Conservation (phyloP, 1,284 basidiomycete species). For the Papiliotrema fonsecae region DNA sequence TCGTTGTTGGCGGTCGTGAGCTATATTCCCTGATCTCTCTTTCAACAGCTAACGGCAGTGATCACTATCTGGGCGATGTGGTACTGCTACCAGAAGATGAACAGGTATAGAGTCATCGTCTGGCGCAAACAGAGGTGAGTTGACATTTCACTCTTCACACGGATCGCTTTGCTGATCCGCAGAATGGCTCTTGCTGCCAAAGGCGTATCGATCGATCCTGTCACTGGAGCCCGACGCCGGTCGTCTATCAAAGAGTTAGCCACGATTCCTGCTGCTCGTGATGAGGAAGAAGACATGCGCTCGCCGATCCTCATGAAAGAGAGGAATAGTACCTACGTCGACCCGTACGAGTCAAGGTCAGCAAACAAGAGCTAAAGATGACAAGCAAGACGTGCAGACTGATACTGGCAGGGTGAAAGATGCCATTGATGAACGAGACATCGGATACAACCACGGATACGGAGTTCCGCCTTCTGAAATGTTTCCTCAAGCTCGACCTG, state of each 20-base stretch:
- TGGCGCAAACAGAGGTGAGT: constrained; percentile 67
- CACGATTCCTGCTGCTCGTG: neutral
- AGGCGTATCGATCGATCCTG: constrained; percentile 5
- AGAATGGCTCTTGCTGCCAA: constrained; percentile 10
- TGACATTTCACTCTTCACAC: neutral
- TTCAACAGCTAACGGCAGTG: constrained; percentile 32
- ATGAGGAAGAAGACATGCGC: constrained; percentile 9
- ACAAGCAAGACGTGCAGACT: no score
- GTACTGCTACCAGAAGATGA: constrained; percentile 75
- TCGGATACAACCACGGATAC: no score
- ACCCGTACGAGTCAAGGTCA: constrained; percentile 12
- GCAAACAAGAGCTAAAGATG: neutral
- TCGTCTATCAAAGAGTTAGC: neutral
- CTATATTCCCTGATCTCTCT: neutral
- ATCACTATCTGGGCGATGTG: constrained; percentile 75
- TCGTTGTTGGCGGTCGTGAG: constrained; percentile 55
- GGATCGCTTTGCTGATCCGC: neutral
- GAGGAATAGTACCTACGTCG: constrained; percentile 3
- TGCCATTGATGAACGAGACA: no score
- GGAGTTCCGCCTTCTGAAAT: no score
- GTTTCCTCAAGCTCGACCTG: no score
- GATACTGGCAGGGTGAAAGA: no score
- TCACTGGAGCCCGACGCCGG: constrained; percentile 2
- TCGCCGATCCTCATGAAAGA: constrained; percentile 9
- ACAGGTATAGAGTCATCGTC: constrained; percentile 64